phyloP scores from a whole-genome alignment of 208 protist species.

The Leishmania major region DNA sequence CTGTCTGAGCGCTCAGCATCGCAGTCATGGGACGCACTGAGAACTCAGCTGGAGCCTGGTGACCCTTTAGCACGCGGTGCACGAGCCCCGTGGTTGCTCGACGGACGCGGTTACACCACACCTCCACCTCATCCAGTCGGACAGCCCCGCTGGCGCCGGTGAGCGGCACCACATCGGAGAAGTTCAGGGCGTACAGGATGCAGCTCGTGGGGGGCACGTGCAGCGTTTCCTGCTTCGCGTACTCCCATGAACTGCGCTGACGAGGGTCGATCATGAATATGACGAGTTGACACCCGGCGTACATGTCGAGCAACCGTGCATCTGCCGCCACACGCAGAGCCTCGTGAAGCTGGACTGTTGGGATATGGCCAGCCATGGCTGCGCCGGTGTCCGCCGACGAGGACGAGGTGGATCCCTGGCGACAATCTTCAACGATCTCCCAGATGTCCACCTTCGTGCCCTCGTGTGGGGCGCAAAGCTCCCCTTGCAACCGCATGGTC shows the following conservation, averaged over 20 bases:
- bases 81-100: constrained; percentile 58
- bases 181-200: constrained; percentile 77
- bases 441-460: constrained; percentile 82
- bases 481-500: constrained; percentile 54
- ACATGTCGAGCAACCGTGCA: constrained; percentile 61
- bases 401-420: constrained; percentile 9
- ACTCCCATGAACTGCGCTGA: constrained; percentile 57
- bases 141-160: constrained; percentile 26
- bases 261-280: constrained; percentile 75
- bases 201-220: constrained; percentile 59
- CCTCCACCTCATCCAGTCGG: constrained; percentile 44
- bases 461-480: constrained; percentile 39
- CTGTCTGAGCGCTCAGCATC: constrained; percentile 50
- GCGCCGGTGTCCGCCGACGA: constrained; percentile 12
- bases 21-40: constrained; percentile 53
- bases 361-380: neutral
- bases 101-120: constrained; percentile 37
- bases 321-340: constrained; percentile 37
- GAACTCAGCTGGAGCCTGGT: constrained; percentile 38
- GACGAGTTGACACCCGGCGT: constrained; percentile 59
- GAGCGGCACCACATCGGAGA: constrained; percentile 14
- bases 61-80: constrained; percentile 42
- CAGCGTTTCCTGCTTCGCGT: constrained; percentile 57
- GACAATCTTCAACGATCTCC: constrained; percentile 74
- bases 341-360: constrained; percentile 34